These are phyloP conservation scores for Pelagomonas calceolata DNA, from an alignment of 108 stramenopile species.

Conservation along the genomic window DNA sequence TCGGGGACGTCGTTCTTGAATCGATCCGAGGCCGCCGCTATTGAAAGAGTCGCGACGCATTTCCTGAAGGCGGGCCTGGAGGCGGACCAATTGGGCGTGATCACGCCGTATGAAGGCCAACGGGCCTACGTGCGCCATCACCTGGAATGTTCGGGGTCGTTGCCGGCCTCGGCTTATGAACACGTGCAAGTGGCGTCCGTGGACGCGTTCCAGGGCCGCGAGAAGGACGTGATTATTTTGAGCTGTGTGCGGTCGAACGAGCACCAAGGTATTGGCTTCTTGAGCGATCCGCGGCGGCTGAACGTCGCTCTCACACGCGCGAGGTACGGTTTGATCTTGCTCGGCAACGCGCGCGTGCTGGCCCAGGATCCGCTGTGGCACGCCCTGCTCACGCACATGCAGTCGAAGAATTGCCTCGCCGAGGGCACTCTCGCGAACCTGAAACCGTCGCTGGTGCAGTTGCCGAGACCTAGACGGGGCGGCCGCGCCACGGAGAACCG, in stretches of 20 bases:
- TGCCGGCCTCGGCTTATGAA: constrained; percentile 68
- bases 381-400: constrained; percentile 79
- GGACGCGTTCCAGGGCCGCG: constrained; percentile 97
- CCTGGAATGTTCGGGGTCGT: constrained; percentile 71
- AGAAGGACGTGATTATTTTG: constrained; percentile 93
- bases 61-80: constrained; percentile 79
- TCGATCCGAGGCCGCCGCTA: constrained; percentile 85
- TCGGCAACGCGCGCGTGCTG: constrained; percentile 91
- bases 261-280: constrained; percentile 92
- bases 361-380: constrained; percentile 92
- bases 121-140: constrained; percentile 82
- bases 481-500: background rate
- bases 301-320: constrained; percentile 97
- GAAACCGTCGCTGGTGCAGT: background rate
- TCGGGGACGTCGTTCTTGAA: constrained; percentile 95
- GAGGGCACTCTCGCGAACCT: constrained; percentile 18
- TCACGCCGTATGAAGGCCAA: constrained; percentile 98
- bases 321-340: constrained; percentile 74
- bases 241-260: constrained; percentile 97
- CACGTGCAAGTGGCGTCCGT: constrained; percentile 92
- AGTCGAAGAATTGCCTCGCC: constrained; percentile 75
- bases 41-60: constrained; percentile 91
- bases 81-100: constrained; percentile 83
- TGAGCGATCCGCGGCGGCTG: constrained; percentile 92
- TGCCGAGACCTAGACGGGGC: background rate